Evolutionary conservation across 2,329 filamentous ascomycete species (phyloP), one percentile per base, ranked within the genome.

Genomic region (Botrytis squamosa): DNA sequence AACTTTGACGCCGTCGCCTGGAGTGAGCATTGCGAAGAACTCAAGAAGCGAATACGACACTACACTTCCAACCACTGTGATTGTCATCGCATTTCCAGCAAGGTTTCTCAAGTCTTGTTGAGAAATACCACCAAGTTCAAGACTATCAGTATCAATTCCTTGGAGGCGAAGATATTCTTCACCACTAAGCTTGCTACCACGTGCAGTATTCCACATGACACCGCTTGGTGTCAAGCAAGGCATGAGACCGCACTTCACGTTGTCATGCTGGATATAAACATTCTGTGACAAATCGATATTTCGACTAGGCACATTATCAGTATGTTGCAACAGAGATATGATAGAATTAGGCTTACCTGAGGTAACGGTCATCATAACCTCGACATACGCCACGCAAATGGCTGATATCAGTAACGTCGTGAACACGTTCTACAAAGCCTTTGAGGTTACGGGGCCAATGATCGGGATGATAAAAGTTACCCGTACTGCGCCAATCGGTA

Each of bases 1-100:
- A 70, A 71, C 38, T 20, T 71, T 63, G 74, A 64, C 63, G 76
- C 73, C 62, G 70, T 66, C 20, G n/a, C 59, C 46, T 29, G 20
- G 49, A 33, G 22, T 57, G 60, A 40, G 69, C 33, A 42, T 71
- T n/a, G 36, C 75, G 66, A 2, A 75, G 44, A 10, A 73, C 33
- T 10, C 71, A 44, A 55, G 80, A 78, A 9, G 78, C 72, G 55
- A 89, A 85, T 1, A 95, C 80, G 0, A 88, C 86, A 92, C 85
- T 0, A 88, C 87, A 2, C 87, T 85, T 4, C 90, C 91, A 16
- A 94, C 88, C 0, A 94, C 91, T 0, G 92, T 92, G 0, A 89
- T 89, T 1, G 88, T 90, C 93, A 95, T 95, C 0, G 93, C 93
- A 80, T 96, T 95, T 0, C 93, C 93, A 2, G 91, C 92, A 3